Conservation (phyloP, 176 grass and related monocot species). For the Aegilops umbellulata region DNA sequence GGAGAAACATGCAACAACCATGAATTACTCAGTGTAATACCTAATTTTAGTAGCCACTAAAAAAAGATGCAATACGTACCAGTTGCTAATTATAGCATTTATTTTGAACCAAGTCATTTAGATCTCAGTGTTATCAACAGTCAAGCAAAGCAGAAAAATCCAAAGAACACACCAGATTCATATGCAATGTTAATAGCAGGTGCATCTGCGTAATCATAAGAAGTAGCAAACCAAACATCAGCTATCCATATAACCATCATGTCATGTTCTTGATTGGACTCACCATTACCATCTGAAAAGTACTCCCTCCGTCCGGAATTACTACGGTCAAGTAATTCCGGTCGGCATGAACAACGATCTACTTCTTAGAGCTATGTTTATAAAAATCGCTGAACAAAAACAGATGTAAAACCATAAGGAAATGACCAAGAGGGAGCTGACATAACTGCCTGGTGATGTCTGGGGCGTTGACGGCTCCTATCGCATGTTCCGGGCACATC, state of each 20-base stretch:
- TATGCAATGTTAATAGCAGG: neutral
- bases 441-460: constrained; percentile 43
- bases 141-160: neutral
- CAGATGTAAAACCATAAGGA: neutral
- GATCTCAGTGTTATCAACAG: too few relatives aligned
- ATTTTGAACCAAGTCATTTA: too few relatives aligned
- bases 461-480: neutral
- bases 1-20: constrained; percentile 2
- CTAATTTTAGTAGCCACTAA: constrained; percentile 13
- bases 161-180: neutral
- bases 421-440: constrained; percentile 5
- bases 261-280: neutral
- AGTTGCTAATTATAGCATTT: too few relatives aligned
- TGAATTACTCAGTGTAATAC: neutral
- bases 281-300: neutral
- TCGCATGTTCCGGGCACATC: constrained; percentile 69
- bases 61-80: neutral
- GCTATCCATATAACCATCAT: neutral
- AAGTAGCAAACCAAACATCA: constrained; percentile 11
- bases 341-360: neutral
- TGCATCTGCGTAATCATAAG: neutral
- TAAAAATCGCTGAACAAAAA: neutral
- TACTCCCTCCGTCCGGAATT: too few relatives aligned
- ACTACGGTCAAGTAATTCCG: too few relatives aligned
- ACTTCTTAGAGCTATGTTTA: neutral